phyloP scores from a whole-genome alignment of 2,329 filamentous ascomycete species.

The Ophiostoma triangulosporum region DNA sequence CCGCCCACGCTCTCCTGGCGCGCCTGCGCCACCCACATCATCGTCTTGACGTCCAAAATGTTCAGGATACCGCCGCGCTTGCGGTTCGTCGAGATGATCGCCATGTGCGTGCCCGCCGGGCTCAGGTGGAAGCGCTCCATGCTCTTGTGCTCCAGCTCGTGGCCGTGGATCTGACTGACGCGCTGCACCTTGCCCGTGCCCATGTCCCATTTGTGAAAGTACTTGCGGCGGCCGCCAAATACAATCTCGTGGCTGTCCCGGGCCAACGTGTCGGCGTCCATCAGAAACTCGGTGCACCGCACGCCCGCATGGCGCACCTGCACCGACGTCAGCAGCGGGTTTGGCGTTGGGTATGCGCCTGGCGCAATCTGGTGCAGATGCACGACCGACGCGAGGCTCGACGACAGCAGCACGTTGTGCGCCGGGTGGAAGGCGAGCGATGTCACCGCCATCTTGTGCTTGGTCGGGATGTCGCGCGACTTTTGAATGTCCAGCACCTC shows the following conservation, averaged over 20 bases:
- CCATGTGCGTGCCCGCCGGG: conserved; percentile 77
- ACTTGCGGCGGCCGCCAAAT: conserved; percentile 74
- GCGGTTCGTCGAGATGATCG: conserved; percentile 60
- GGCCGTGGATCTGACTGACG: conserved; percentile 59
- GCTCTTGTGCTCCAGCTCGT: conserved; percentile 67
- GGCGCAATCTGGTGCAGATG: conserved; percentile 82
- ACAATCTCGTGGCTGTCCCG: conserved; percentile 47
- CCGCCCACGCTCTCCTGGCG: conserved; percentile 71
- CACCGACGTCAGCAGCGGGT: conserved; percentile 80
- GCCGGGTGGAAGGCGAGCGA: conserved; percentile 82
- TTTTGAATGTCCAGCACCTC: conserved; percentile 86
- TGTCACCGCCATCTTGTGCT: conserved; percentile 65
- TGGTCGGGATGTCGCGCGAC: conserved; percentile 69
- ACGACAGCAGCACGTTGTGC: conserved; percentile 79
- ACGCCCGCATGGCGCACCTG: conserved; percentile 78
- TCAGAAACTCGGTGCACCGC: conserved; percentile 65
- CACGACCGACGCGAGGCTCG: conserved; percentile 71
- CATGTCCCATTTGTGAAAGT: conserved; percentile 92
- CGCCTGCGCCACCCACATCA: conserved; percentile 78
- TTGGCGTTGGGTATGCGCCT: conserved; percentile 59
- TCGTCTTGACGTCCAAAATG: conserved; percentile 62
- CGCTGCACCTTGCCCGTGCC: conserved; percentile 71
- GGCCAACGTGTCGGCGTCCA: conserved; percentile 31
- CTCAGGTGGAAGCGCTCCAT: conserved; percentile 88
- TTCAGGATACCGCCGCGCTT: conserved; percentile 87